phyloP scores from a whole-genome alignment of 257 asterid species.

The Solanum tarijense region DNA sequence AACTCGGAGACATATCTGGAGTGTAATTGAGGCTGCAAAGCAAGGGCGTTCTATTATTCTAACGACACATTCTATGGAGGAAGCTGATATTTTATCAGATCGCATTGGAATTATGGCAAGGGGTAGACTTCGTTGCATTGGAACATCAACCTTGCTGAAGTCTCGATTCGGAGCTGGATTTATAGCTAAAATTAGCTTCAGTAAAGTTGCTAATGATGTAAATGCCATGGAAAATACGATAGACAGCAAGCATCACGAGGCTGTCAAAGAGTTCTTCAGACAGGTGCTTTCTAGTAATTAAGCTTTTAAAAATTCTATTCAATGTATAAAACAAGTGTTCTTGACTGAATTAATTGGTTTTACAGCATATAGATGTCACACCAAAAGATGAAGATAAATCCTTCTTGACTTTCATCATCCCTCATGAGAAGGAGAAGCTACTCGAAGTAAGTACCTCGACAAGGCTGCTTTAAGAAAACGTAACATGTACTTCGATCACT shows the following conservation, averaged over 20 bases:
- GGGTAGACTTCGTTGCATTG: constrained; percentile 35
- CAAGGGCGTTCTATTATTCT: constrained; percentile 27
- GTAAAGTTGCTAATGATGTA: background rate
- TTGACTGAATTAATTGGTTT: background rate
- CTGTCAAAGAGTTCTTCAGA: constrained; percentile 20
- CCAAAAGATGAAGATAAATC: constrained; percentile 18
- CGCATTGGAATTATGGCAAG: constrained; percentile 38
- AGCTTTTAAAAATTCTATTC: background rate
- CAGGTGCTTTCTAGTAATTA: constrained; percentile 2
- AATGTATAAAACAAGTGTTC: background rate
- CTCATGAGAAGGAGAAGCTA: constrained; percentile 15
- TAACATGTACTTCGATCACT: background rate
- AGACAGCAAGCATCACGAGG: constrained; percentile 1
- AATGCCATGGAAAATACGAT: background rate
- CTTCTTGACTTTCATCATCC: constrained; percentile 11
- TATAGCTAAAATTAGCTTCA: constrained; percentile 16
- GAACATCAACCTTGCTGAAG: constrained; percentile 26
- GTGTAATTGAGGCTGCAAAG: constrained; percentile 29
- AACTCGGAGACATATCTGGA: constrained; percentile 29
- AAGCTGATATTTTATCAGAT: constrained; percentile 31
- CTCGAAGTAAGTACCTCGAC: constrained; percentile 11
- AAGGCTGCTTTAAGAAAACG: background rate
- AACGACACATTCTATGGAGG: constrained; percentile 34
- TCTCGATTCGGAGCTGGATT: constrained; percentile 28
- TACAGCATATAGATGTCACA: constrained; percentile 15